phyloP scores from a whole-genome alignment of 257 asterid genomes.

The Datura wrightii region DNA sequence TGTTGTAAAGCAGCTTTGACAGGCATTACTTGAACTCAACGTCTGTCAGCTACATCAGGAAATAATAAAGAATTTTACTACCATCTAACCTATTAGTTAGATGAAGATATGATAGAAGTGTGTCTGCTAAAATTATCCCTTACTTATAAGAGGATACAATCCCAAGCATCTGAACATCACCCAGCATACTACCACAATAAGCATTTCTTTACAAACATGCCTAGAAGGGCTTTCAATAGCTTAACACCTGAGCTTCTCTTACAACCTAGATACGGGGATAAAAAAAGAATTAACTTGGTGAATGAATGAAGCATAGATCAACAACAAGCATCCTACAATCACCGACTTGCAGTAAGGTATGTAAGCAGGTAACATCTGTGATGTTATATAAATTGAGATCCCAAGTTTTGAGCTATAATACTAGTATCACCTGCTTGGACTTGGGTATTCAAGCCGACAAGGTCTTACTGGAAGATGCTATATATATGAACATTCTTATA shows the following conservation, averaged over 20 bases:
- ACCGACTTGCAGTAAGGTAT: background rate
- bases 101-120: background rate
- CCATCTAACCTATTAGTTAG: constrained; percentile 8
- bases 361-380: background rate
- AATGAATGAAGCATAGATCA: background rate
- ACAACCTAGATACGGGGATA: background rate
- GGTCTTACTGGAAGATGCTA: background rate
- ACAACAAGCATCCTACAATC: background rate
- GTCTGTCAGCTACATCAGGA: constrained; percentile 24
- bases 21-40: constrained; percentile 22
- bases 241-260: background rate
- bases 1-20: constrained; percentile 25
- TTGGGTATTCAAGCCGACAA: background rate
- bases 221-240: background rate
- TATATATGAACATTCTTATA: background rate
- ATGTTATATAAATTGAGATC: background rate
- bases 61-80: background rate
- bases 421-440: background rate
- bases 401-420: background rate
- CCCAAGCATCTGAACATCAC: constrained; percentile 8
- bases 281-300: background rate
- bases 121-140: background rate
- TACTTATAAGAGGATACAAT: background rate
- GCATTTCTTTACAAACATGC: background rate
- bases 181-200: background rate